Percentiles rank a stretch among this genome's conserved stretches.
Evolutionary conservation across 129 eudicot genomes (phyloP).

Genomic region (Arctium lappa): DNA sequence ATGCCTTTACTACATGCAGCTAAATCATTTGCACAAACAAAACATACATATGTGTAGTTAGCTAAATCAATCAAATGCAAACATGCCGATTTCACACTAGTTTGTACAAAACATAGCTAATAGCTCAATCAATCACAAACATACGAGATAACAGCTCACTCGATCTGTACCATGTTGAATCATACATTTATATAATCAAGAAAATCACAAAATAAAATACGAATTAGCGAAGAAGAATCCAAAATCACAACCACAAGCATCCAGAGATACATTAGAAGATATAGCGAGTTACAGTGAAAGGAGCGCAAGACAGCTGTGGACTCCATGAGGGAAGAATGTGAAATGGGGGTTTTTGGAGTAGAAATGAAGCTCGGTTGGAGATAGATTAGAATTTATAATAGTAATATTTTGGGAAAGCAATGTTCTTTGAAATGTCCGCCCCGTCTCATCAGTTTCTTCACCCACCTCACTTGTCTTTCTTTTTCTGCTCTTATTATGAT

Average conservation of each 20-base stretch:
- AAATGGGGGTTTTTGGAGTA: background rate
- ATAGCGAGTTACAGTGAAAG: constrained; percentile 43
- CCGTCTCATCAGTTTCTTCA: constrained; percentile 60
- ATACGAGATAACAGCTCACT: background rate
- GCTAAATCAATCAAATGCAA: background rate
- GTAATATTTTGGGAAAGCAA: background rate
- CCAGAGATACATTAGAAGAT: background rate
- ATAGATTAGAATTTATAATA: constrained; percentile 3
- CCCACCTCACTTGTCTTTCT: constrained; percentile 34
- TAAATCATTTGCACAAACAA: background rate
- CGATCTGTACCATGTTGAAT: constrained; percentile 11
- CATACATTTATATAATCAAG: background rate
- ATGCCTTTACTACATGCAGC: constrained; percentile 1
- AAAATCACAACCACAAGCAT: constrained; percentile 2
- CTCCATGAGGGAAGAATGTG: constrained; percentile 42
- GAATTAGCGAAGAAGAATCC: background rate
- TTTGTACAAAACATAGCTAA: constrained; percentile 5
- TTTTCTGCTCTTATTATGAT: background rate
- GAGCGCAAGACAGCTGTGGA: constrained; percentile 77
- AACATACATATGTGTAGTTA: background rate
- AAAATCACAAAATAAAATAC: background rate
- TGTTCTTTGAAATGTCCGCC: constrained; percentile 75
- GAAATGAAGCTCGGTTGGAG: constrained; percentile 21
- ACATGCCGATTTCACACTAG: constrained; percentile 6
- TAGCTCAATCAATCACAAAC: background rate